These are phyloP conservation scores for Millerozyma acaciae DNA, from an alignment of 805 yeast species.

Conservation along the genomic window DNA sequence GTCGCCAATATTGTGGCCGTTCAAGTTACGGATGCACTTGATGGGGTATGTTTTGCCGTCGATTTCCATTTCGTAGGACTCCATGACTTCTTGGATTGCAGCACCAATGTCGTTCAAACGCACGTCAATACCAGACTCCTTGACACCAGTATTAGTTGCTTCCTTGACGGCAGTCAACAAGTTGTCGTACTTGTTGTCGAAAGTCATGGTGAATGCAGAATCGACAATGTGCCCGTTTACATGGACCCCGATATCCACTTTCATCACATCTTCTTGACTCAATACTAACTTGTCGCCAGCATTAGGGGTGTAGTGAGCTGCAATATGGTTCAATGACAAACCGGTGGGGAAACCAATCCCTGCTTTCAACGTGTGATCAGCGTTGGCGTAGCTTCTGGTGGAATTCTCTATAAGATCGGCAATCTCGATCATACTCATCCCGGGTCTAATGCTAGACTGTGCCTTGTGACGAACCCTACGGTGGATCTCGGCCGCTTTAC, in stretches of 20 bases:
- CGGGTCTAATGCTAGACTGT: slow-evolving; percentile 73
- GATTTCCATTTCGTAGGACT: slow-evolving; percentile 87
- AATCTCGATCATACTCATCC: slow-evolving; percentile 85
- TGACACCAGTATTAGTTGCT: slow-evolving; percentile 91
- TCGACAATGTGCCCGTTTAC: slow-evolving; percentile 92
- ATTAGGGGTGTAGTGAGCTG: slow-evolving; percentile 98
- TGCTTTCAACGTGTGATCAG: slow-evolving; percentile 58
- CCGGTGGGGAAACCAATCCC: slow-evolving; percentile 99
- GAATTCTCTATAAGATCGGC: slow-evolving; percentile 88
- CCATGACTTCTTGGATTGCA: slow-evolving; percentile 96
- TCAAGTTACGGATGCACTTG: slow-evolving; percentile 84
- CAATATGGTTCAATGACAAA: slow-evolving; percentile 84
- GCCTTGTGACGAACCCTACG: slow-evolving; percentile 84
- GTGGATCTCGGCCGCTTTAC: slow-evolving; percentile 96
- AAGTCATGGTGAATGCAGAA: slow-evolving; percentile 90
- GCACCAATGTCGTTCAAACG: slow-evolving; percentile 93
- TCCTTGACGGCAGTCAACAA: slow-evolving; percentile 81
- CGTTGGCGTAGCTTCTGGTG: slow-evolving; percentile 68
- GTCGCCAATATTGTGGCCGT: slow-evolving; percentile 90
- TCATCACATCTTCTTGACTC: slow-evolving; percentile 87
- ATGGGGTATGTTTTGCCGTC: slow-evolving; percentile 83
- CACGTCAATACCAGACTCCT: slow-evolving; percentile 93
- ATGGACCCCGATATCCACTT: slow-evolving; percentile 96
- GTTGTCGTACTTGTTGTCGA: slow-evolving; percentile 77
- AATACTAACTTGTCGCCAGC: slow-evolving; percentile 85